Conservation (phyloP, 1,284 basidiomycete species). For the Cerioporus squamosus region DNA sequence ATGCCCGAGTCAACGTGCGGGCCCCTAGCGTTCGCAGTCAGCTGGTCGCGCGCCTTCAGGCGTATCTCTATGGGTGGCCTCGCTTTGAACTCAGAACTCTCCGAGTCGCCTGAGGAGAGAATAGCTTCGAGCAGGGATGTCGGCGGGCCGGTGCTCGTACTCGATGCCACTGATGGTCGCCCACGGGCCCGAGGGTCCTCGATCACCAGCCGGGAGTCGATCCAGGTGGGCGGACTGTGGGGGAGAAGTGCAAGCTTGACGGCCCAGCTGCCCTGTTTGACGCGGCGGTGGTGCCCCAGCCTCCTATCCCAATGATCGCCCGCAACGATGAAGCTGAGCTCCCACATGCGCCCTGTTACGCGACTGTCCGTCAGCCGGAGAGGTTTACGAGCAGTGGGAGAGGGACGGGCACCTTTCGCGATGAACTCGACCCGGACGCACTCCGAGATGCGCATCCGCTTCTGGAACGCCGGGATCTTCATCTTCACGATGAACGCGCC, state of each 20-base stretch:
- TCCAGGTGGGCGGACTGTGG: slow-evolving; percentile 60
- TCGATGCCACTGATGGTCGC: slow-evolving; percentile 20
- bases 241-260: slow-evolving; percentile 57
- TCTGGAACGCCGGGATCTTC: slow-evolving; percentile 65
- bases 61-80: slow-evolving; percentile 47
- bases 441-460: slow-evolving; percentile 68
- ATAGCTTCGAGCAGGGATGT: slow-evolving; percentile 13
- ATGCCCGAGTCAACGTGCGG: slow-evolving; percentile 12
- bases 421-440: slow-evolving; percentile 65
- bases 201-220: slow-evolving; percentile 62
- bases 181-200: slow-evolving; percentile 38
- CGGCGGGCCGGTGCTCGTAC: slow-evolving; percentile 13
- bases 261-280: slow-evolving; percentile 56
- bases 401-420: slow-evolving; percentile 52
- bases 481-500: slow-evolving; percentile 59
- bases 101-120: not conserved
- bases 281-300: slow-evolving; percentile 6
- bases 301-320: slow-evolving; percentile 16
- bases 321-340: not conserved
- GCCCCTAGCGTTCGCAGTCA: slow-evolving; percentile 21
- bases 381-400: not conserved
- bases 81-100: not conserved
- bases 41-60: slow-evolving; percentile 40
- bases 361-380: not conserved
- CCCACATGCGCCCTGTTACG: not conserved